A percentile compares a stretch with the other conserved stretches of the same genome.
Evolutionary conservation across 2,329 filamentous ascomycete species (phyloP).

Genomic region (Fusarium redolens): DNA sequence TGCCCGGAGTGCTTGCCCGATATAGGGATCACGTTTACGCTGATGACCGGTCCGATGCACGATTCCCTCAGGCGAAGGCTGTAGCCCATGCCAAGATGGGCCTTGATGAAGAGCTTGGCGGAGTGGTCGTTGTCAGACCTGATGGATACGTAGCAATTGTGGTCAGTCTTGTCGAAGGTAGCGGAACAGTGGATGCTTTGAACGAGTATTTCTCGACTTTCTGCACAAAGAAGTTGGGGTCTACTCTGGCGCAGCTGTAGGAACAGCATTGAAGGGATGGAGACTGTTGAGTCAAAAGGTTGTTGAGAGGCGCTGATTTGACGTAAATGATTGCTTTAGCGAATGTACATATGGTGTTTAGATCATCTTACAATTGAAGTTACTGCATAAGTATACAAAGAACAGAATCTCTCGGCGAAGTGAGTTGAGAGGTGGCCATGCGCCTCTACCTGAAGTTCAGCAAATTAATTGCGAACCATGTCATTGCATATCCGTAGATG

Average conservation of each 20-base stretch:
- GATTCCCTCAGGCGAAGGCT: conserved; percentile 75
- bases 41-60: conserved; percentile 81
- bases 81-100: conserved; percentile 91
- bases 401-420: not conserved
- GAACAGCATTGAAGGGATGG: not conserved
- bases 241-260: conserved; percentile 45
- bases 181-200: conserved; percentile 81
- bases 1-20: conserved; percentile 76
- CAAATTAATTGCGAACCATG: not conserved
- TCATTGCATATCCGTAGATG: not conserved
- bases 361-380: not conserved
- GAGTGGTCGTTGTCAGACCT: conserved; percentile 84
- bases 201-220: conserved; percentile 86
- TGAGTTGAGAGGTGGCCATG: not conserved
- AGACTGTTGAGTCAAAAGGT: not conserved
- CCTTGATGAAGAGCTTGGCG: conserved; percentile 76
- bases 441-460: not conserved
- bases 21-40: conserved; percentile 89
- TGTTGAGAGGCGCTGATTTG: not conserved
- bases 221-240: conserved; percentile 68
- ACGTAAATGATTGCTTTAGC: conserved; percentile 2
- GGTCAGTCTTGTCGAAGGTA: conserved; percentile 78
- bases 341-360: not conserved
- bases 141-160: conserved; percentile 89
- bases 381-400: not conserved